Base-by-base conservation (phyloP, 208 protist genomes). In the Paratrypanosoma confusum region DNA sequence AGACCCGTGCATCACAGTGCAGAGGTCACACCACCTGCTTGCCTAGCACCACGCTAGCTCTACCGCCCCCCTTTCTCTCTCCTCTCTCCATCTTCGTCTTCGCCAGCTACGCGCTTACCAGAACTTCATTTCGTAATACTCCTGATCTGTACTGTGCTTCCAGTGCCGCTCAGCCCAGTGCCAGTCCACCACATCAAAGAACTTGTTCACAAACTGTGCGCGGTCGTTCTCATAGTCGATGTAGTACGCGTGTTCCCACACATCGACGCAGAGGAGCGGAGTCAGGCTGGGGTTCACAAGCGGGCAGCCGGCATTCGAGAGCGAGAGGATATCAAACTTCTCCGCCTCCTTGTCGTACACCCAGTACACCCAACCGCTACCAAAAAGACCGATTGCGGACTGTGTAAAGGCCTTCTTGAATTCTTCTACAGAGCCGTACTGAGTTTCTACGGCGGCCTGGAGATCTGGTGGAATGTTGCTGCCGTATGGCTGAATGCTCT, bases 171-270 rank as follows among this genome's bases (percentile, higher is more conserved):
- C 79, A 4, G 83, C 83, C 83, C 83, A 92, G 57, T 92, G 83
- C 93, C 93, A 97, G 71, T 96, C 91, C n/a, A 94, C 83, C 25
- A 95, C 77, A 47, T 90, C 73, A 67, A 92, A 96, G 48, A 68
- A 96, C 48, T 82, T 81, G 29, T 71, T 70, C 22, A 97, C 43
- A 53, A 92, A 96, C 53, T 77, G 42, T 3, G 81, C 75, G 13
- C 87, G 75, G 26, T 81, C 65, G 64, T 95, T 95, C 46, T 89
- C 80, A 48, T 96, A 95, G 68, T 96, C 93, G 27, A 95, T 69
- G 52, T 96, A 96, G 54, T 96, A 97, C n/a, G 90, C 74, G 57
- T 97, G 93, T 63, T 97, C 88, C 86, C 88, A 96, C 33, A 96
- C 86, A 73, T 95, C 86, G 6, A 86, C 73, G 44, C 75, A 88